These are phyloP conservation scores for Plantago coronopus DNA, from an alignment of 305 asterid genomes.

Conservation along the genomic window DNA sequence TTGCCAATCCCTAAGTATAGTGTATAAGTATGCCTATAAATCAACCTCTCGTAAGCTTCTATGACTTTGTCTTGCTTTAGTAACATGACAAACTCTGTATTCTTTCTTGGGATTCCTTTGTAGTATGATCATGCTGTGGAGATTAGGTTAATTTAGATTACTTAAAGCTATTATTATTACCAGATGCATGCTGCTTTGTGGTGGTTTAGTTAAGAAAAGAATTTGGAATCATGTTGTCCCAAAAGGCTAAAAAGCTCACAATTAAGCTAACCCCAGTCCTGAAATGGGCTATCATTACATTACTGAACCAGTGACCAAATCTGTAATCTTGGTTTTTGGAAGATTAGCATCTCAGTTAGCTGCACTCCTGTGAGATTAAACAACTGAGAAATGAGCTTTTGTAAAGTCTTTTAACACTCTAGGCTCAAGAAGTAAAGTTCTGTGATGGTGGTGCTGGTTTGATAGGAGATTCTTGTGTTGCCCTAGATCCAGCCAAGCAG, in stretches of 20 bases:
- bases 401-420: not conserved
- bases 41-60: constrained; percentile 26
- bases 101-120: constrained; percentile 63
- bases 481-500: not conserved
- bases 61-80: constrained; percentile 52
- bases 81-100: constrained; percentile 64
- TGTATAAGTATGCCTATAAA: constrained; percentile 29
- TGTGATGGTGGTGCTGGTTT: not conserved
- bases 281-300: constrained; percentile 14
- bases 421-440: constrained; percentile 1
- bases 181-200: constrained; percentile 22
- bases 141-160: no score
- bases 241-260: constrained; percentile 6
- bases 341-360: constrained; percentile 23
- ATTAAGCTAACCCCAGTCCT: no score
- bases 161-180: constrained; percentile 23
- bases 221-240: constrained; percentile 8
- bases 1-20: constrained; percentile 49
- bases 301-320: not conserved
- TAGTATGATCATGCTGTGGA: constrained; percentile 21
- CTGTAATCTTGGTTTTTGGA: constrained; percentile 20
- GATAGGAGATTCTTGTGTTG: not conserved
- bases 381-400: not conserved
- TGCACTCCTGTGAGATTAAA: constrained; percentile 27
- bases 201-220: not conserved